These are phyloP conservation scores for Aspergillus hortae DNA, from an alignment of 2,329 filamentous ascomycete genomes.

Conservation along the genomic window DNA sequence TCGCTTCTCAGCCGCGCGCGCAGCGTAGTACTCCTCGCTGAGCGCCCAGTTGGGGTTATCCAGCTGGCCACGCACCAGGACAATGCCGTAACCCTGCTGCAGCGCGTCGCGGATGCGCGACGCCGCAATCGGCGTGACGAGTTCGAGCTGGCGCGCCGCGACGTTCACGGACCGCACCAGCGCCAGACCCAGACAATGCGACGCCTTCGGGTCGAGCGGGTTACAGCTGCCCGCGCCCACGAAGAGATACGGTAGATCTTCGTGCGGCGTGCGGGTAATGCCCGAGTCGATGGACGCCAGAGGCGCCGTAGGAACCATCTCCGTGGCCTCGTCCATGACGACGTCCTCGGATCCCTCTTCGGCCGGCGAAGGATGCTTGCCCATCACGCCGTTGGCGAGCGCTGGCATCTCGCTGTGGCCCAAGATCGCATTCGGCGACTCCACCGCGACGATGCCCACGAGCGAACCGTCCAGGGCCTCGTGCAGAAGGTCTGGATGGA, in stretches of 20 bases:
- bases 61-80: constrained; percentile 47
- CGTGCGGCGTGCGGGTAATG: constrained; percentile 40
- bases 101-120: constrained; percentile 27
- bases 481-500: constrained; percentile 45
- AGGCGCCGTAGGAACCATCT: neutral
- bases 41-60: constrained; percentile 46
- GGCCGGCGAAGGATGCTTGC: neutral
- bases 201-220: constrained; percentile 46
- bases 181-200: constrained; percentile 50
- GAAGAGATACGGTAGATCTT: constrained; percentile 51
- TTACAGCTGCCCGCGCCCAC: constrained; percentile 38
- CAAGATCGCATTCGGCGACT: constrained; percentile 35
- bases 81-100: constrained; percentile 37
- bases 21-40: constrained; percentile 41
- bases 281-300: constrained; percentile 11
- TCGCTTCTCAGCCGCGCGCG: constrained; percentile 33
- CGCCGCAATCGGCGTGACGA: constrained; percentile 47
- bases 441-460: constrained; percentile 51
- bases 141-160: constrained; percentile 38
- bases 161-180: constrained; percentile 42
- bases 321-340: constrained; percentile 15
- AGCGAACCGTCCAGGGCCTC: constrained; percentile 53
- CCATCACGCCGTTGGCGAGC: neutral
- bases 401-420: constrained; percentile 6
- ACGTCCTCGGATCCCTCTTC: constrained; percentile 11